Conservation (phyloP, 495 filamentous ascomycete species). For the Neurospora africana region DNA sequence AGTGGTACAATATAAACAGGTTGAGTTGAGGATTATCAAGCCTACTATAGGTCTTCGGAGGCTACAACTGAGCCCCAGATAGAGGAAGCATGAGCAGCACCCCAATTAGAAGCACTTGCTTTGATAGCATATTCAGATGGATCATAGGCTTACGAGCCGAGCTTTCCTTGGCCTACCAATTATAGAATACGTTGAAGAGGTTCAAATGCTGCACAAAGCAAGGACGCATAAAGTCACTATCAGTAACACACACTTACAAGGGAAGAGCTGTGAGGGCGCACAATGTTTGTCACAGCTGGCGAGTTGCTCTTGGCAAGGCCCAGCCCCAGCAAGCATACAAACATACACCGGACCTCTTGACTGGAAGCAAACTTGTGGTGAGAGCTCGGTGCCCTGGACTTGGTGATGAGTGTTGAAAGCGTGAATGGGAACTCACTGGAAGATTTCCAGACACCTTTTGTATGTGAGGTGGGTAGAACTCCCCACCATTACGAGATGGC, state of each 20-base stretch:
- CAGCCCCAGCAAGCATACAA: not conserved
- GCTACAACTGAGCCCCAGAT: not conserved
- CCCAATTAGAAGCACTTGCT: not conserved
- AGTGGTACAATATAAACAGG: not conserved
- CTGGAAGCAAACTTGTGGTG: not conserved
- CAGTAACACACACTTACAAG: not conserved
- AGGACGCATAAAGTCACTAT: not conserved
- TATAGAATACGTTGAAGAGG: not conserved
- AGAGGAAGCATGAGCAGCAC: not conserved
- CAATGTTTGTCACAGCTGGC: not conserved
- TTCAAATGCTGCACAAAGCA: not conserved
- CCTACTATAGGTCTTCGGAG: not conserved
- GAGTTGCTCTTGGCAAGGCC: not conserved
- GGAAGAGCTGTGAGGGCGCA: not conserved
- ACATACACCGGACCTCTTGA: not conserved
- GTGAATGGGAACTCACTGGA: not conserved
- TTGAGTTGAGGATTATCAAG: not conserved
- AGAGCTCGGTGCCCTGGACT: not conserved
- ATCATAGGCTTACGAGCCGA: not conserved
- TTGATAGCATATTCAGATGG: not conserved
- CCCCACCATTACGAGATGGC: conserved; percentile 5
- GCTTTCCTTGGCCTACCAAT: not conserved
- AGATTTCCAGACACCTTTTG: not conserved
- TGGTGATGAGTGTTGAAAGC: not conserved
- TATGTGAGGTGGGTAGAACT: not conserved